Conservation (phyloP, 768 basidiomycete genomes). For the Tubosaeta brunneosetosa region DNA sequence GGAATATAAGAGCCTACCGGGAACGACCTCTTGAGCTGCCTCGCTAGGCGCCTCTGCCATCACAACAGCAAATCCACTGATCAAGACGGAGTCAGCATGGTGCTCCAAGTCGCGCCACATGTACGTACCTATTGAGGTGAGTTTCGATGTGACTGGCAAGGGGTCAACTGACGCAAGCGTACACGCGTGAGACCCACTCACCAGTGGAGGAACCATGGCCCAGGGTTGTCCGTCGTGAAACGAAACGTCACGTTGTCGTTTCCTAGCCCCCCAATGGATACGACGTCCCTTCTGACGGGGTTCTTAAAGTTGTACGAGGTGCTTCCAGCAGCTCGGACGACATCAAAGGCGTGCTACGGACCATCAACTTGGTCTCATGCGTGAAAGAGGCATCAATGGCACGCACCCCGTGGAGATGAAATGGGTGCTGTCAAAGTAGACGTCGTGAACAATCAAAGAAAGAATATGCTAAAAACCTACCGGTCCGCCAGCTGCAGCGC, state of each 20-base stretch:
- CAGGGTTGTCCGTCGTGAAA: conserved; percentile 60
- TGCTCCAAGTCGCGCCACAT: too few species aligned
- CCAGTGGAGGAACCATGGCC: conserved; percentile 23
- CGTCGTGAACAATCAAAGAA: neutral
- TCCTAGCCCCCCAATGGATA: conserved; percentile 25
- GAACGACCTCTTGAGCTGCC: conserved; percentile 15
- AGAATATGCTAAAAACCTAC: conserved; percentile 7
- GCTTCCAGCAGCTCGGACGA: conserved; percentile 38
- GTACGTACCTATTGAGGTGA: conserved; percentile 18
- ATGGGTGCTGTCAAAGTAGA: conserved; percentile 25
- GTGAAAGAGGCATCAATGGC: neutral
- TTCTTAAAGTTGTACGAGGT: conserved; percentile 41
- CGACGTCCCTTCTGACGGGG: conserved; percentile 50
- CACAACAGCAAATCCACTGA: conserved; percentile 26
- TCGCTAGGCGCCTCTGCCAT: conserved; percentile 22
- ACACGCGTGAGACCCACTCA: neutral
- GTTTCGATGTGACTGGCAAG: conserved; percentile 19
- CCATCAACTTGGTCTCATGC: neutral
- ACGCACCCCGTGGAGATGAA: conserved; percentile 45
- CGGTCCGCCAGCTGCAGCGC: conserved; percentile 10
- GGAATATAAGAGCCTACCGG: conserved; percentile 9
- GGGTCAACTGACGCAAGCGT: neutral
- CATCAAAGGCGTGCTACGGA: conserved; percentile 36
- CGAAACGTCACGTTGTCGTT: conserved; percentile 46
- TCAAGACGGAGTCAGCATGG: neutral